phyloP scores from a whole-genome alignment of 140 eudicot genomes.

The Cichorium intybus region DNA sequence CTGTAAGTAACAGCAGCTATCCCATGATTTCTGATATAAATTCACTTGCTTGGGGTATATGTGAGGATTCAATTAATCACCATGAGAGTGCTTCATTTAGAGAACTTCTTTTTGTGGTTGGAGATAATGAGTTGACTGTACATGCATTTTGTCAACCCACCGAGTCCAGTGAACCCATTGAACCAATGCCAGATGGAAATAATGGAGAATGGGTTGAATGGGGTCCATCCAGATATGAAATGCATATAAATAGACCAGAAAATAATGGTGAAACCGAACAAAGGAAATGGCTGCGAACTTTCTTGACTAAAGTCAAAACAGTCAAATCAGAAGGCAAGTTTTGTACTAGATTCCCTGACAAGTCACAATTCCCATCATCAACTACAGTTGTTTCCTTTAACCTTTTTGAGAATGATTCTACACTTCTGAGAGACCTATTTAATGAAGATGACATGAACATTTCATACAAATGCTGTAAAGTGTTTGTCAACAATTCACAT shows the following conservation, averaged over 20 bases:
- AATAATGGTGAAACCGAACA: constrained; percentile 31
- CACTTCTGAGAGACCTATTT: constrained; percentile 38
- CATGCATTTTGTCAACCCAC: constrained; percentile 62
- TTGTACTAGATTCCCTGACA: constrained; percentile 59
- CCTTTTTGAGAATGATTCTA: constrained; percentile 49
- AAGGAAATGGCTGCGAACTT: constrained; percentile 72
- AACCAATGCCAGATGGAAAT: constrained; percentile 36
- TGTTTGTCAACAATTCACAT: constrained; percentile 66
- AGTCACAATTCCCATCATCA: constrained; percentile 50
- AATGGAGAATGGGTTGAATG: constrained; percentile 78
- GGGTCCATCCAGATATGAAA: constrained; percentile 60
- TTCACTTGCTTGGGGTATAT: constrained; percentile 87
- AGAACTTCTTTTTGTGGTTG: constrained; percentile 80
- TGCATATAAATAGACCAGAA: constrained; percentile 18
- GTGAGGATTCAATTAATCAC: constrained; percentile 59
- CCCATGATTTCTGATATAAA: constrained; percentile 61
- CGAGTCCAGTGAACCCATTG: constrained; percentile 30
- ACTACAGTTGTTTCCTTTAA: constrained; percentile 55
- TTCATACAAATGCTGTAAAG: constrained; percentile 57
- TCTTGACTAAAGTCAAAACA: constrained; percentile 52
- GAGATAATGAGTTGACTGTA: constrained; percentile 65
- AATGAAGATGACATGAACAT: constrained; percentile 34
- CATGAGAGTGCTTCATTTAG: constrained; percentile 47
- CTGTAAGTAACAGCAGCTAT: constrained; percentile 27
- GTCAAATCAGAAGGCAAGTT: constrained; percentile 47